These are phyloP conservation scores for Pseudocercospora crystallina DNA, from an alignment of 2,329 filamentous ascomycete genomes.

Conservation along the genomic window DNA sequence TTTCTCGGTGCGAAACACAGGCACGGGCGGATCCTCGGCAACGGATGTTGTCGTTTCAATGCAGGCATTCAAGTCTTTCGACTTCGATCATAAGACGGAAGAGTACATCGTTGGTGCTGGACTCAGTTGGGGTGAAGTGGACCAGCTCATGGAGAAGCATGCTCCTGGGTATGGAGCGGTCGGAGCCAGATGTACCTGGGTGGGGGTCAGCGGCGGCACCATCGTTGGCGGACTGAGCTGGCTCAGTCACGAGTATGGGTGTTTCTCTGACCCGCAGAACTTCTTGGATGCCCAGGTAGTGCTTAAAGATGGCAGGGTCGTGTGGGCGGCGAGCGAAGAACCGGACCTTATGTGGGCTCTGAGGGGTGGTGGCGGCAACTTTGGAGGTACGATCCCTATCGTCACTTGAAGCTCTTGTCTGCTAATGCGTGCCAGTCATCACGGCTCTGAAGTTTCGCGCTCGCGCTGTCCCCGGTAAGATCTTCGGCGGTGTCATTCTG, in stretches of 20 bases:
- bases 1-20: conserved; percentile 40
- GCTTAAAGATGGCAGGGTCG: conserved; percentile 36
- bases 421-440: conserved; percentile 15
- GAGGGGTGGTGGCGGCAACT: conserved; percentile 41
- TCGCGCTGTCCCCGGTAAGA: conserved; percentile 28
- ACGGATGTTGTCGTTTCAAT: conserved; percentile 41
- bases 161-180: conserved; percentile 40
- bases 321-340: conserved; percentile 40
- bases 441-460: conserved; percentile 32
- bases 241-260: conserved; percentile 41
- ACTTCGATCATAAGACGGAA: conserved; percentile 35
- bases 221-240: conserved; percentile 42
- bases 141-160: conserved; percentile 36
- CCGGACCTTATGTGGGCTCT: conserved; percentile 45
- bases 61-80: conserved; percentile 39
- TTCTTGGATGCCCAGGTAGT: conserved; percentile 43
- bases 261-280: conserved; percentile 42
- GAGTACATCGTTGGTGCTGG: conserved; percentile 39
- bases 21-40: conserved; percentile 39
- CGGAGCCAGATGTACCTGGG: conserved; percentile 38
- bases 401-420: background rate
- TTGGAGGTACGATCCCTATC: conserved; percentile 25
- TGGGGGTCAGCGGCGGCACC: conserved; percentile 42
- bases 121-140: conserved; percentile 40
- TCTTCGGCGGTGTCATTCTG: conserved; percentile 27